Evolutionary conservation across 2,329 filamentous ascomycete species (phyloP), one percentile per base, ranked within the genome.

Genomic region (Thielaviopsis euricoi): DNA sequence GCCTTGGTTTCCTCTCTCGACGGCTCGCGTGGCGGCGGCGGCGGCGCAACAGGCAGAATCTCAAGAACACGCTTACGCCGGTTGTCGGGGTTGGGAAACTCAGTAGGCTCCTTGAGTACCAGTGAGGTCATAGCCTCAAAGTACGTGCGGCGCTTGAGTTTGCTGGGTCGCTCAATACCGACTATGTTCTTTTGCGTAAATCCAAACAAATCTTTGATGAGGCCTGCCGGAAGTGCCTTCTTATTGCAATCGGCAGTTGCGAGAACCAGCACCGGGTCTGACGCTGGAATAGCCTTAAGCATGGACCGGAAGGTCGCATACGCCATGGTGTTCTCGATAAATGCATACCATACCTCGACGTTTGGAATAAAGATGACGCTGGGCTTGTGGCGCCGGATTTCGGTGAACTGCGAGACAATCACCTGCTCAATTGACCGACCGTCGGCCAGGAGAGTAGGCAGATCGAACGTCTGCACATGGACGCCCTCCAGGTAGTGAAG

Each of bases 311-410:
- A 96, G 0, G 89, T 93, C 37, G 84, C 83, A 58, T 95, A 81
- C 2, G 84, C 81, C 46, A 89, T 73, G 0, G 86, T 83, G 7
- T 73, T 72, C n/a, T 69, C 67, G 19, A 85, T 66, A 25, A 76
- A 77, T 19, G 79, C 72, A 67, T 89, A 91, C 93, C 93, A 98
- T 7, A 85, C 79, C 63, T 95, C 87, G 53, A 97, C 81, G 63
- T 89, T 85, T 1, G 93, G 91, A 50, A 98, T 86, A 70, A 90
- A 97, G 55, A 98, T 93, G 43, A 97, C 88, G 67, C 89, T 94
- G 0, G 93, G 93, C 69, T 95, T 96, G 68, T 96, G 89, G 43
- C 90, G 83, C 69, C 91, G 88, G 43, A 95, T 87, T 71, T 97
- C 93, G 0, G 87, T 83, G 66, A 98, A 97, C 7, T 95, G 76